Evolutionary conservation across 1,139 yeast species (phyloP).

Genomic region (Debaryomyces coudertii): DNA sequence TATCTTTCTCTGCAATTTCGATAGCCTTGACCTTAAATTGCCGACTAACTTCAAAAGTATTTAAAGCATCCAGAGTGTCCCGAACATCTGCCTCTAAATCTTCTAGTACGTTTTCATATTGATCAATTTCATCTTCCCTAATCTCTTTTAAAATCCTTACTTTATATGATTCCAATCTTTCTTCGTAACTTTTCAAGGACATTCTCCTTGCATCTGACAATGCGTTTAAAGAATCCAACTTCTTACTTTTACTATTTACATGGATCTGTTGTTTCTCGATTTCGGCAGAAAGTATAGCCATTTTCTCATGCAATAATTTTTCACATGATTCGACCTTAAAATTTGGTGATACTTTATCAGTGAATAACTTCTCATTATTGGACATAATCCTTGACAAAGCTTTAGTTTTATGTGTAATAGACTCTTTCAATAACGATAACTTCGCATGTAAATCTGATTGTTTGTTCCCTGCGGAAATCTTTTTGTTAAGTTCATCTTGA

Average conservation of each 20-base stretch:
- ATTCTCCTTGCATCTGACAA: constrained; percentile 18
- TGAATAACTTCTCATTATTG: constrained; percentile 15
- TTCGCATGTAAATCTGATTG: constrained; percentile 64
- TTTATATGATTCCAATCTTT: constrained; percentile 21
- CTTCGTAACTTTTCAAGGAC: constrained; percentile 18
- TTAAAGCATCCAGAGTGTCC: constrained; percentile 61
- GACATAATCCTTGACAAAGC: constrained; percentile 20
- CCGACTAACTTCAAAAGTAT: constrained; percentile 66
- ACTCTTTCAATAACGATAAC: constrained; percentile 45
- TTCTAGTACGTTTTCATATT: constrained; percentile 51
- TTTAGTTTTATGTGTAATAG: constrained; percentile 28
- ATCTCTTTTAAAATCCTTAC: constrained; percentile 30
- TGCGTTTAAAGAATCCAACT: constrained; percentile 18
- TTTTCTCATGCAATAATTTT: constrained; percentile 18
- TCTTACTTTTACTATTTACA: constrained; percentile 8
- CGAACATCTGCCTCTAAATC: constrained; percentile 65
- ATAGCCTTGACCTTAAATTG: constrained; percentile 68
- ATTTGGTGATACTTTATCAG: constrained; percentile 21
- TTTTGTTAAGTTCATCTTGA: constrained; percentile 55
- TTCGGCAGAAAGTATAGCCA: constrained; percentile 14
- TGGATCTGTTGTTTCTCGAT: constrained; percentile 16
- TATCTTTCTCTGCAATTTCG: constrained; percentile 55
- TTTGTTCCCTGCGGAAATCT: constrained; percentile 53
- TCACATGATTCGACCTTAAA: constrained; percentile 30
- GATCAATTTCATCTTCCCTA: constrained; percentile 50